Evolutionary conservation across 2,329 filamentous ascomycete species (phyloP), one percentile per base, ranked within the genome.

Genomic region (Neofusicoccum cordaticola): DNA sequence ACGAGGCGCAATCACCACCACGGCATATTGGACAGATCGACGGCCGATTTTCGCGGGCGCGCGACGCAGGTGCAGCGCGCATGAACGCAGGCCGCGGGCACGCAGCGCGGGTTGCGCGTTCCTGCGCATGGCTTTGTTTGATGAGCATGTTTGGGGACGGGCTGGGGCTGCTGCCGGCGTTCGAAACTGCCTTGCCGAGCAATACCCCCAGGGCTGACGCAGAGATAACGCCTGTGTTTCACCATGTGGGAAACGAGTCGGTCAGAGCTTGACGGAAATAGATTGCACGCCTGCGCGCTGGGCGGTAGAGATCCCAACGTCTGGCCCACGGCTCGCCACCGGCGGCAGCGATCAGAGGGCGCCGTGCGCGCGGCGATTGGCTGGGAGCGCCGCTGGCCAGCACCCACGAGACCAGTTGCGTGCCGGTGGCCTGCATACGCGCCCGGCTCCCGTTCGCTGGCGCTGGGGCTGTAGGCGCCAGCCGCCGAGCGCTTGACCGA

Each of bases 1-100:
- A 56, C 52, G 52, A 56, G 52, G 52, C 52, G 52, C 52, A 56
- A 56, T 56, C 41, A 58, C 53, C 53, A 58, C 37, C 50, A 39
- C 37, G 37, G 50, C 50, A 22, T 11, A 53, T 39, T 13, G 15
- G 53, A 19, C 27, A 44, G 53, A 58, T 58, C 53, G 17, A 15
- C 47, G 19, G 45, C 17, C 19, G 45, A 6, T 27, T 11, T 9
- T 4, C 12, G 22, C 11, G 11, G 47, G 22, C 47, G 47, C 47
- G 47, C 34, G 47, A 50, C 47, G 27, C 22, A 34, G 47, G 47
- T 50, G 47, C 47, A 50, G 34, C n/a, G 7, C n/a, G 44, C 44
- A 48, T n/a, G 17, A 8, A 12, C 15, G 44, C 44, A 17, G 44
- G 44, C 44, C 4, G 13, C 9, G 50, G 17, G 52, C 52, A 56